These are phyloP conservation scores for Rehmannia glutinosa DNA, from an alignment of 257 asterid genomes.

Conservation along the genomic window DNA sequence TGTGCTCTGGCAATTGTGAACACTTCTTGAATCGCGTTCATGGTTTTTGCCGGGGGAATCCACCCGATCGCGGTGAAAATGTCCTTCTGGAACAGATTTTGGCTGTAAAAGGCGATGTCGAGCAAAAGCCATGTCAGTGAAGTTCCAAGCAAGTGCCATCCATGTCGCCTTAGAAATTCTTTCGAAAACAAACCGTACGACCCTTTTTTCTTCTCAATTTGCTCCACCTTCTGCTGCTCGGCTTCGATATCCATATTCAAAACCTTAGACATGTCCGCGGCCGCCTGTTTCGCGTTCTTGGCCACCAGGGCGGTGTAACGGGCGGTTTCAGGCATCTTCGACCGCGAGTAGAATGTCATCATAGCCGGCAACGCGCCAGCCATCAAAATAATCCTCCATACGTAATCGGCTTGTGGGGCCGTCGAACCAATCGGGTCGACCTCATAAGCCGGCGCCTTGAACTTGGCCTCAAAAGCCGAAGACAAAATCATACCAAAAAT, in stretches of 20 bases:
- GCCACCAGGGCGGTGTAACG: conserved; percentile 72
- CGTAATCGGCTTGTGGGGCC: conserved; percentile 43
- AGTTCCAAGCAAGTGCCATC: conserved; percentile 59
- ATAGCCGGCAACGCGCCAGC: conserved; percentile 46
- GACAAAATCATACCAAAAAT: conserved; percentile 41
- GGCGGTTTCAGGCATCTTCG: conserved; percentile 67
- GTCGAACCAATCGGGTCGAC: conserved; percentile 46
- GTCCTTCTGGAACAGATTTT: conserved; percentile 60
- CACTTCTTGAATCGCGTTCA: conserved; percentile 47
- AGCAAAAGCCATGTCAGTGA: conserved; percentile 56
- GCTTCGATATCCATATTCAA: conserved; percentile 38
- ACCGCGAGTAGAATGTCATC: conserved; percentile 48
- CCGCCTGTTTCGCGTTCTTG: conserved; percentile 44
- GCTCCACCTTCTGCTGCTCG: conserved; percentile 16
- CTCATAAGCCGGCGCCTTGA: conserved; percentile 39
- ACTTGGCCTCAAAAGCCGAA: conserved; percentile 27
- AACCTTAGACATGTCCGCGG: conserved; percentile 55
- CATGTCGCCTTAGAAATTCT: conserved; percentile 43
- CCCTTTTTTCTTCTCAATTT: not conserved
- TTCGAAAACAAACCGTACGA: conserved; percentile 45
- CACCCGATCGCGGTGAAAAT: conserved; percentile 58
- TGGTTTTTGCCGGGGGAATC: conserved; percentile 55
- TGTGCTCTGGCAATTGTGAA: conserved; percentile 52
- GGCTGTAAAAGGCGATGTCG: conserved; percentile 62
- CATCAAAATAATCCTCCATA: conserved; percentile 64